phyloP scores from a whole-genome alignment of 164 flowering plant genomes.

The Umbilicus rupestris region DNA sequence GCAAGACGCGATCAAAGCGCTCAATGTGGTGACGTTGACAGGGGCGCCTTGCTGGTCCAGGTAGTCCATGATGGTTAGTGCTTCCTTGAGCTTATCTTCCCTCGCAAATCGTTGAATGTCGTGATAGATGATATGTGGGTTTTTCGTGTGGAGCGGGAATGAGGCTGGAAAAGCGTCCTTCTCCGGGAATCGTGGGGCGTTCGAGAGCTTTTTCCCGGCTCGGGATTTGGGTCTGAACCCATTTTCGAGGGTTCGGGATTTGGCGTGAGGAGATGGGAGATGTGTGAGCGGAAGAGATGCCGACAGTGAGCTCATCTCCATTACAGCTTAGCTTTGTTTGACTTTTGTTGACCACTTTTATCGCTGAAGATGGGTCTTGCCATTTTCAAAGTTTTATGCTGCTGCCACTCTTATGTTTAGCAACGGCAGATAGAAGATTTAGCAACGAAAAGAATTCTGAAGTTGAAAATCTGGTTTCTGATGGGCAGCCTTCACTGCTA shows the following conservation, averaged over 20 bases:
- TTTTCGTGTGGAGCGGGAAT: slow-evolving; percentile 49
- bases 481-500: too few relatives aligned
- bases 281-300: neutral
- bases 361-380: neutral
- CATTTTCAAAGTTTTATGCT: neutral
- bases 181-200: slow-evolving; percentile 11
- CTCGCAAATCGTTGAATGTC: slow-evolving; percentile 53
- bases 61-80: slow-evolving; percentile 60
- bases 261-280: neutral
- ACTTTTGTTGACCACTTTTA: neutral
- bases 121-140: slow-evolving; percentile 50
- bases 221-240: neutral
- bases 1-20: slow-evolving; percentile 53
- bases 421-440: too few relatives aligned
- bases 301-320: slow-evolving; percentile 1
- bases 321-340: neutral
- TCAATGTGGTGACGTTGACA: slow-evolving; percentile 60
- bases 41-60: slow-evolving; percentile 59
- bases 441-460: too few relatives aligned
- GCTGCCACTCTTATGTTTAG: too few relatives aligned
- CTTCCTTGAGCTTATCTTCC: slow-evolving; percentile 52
- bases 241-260: neutral
- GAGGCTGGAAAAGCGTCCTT: slow-evolving; percentile 39
- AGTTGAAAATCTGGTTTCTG: too few relatives aligned
- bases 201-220: neutral